Evolutionary conservation across 176 grass and related monocot species (phyloP), one percentile per base, ranked within the genome.

Genomic region (Zoysia pacifica): DNA sequence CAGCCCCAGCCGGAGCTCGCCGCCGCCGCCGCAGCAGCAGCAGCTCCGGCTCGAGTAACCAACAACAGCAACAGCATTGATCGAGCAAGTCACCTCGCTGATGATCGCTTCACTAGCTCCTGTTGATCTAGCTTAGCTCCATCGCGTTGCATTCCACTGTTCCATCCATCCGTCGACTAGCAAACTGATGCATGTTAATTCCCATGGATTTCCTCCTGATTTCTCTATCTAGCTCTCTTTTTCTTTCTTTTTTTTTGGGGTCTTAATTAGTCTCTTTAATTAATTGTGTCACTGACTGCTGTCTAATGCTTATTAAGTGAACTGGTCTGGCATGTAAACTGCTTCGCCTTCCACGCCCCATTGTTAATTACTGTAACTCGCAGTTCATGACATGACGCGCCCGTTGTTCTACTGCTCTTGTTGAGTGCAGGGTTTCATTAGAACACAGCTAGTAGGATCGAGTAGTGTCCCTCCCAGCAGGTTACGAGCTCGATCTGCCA

Each of bases 81-180:
- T 70, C 69, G 11, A 79, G 48, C 58, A 61, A 61, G n/a, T 28
- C 1, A 38, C 8, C 13, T 4, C 5, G 20, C 11, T 39, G 50
- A 38, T 18, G 59, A 63, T 7, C 42, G n/a, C 51, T 65, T 13
- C 16, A 19, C 4, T 49, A 54, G 66, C 73, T 67, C 44, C 16
- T n/a, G 10, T 77, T 38, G 40, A 20, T 82, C 71, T 79, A 86
- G 69, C 71, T 55, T 87, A 80, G 79, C 65, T 59, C 69, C 69
- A 79, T 79, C 41, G 72, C 71, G 75, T 81, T 68, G 16, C 84
- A 68, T 68, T 60, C 64, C 48, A 55, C 72, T 82, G 55, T 76
- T 87, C 46, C 78, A 86, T 76, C 71, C 44, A 64, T 18, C 28
- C 36, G 47, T 4, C 41, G 2, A 7, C 6, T 6, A 15, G 51